Percentiles rank a stretch among this genome's conserved stretches.
Evolutionary conservation across 1,284 basidiomycete genomes (phyloP).

Genomic region (Jaminaea rosea): DNA sequence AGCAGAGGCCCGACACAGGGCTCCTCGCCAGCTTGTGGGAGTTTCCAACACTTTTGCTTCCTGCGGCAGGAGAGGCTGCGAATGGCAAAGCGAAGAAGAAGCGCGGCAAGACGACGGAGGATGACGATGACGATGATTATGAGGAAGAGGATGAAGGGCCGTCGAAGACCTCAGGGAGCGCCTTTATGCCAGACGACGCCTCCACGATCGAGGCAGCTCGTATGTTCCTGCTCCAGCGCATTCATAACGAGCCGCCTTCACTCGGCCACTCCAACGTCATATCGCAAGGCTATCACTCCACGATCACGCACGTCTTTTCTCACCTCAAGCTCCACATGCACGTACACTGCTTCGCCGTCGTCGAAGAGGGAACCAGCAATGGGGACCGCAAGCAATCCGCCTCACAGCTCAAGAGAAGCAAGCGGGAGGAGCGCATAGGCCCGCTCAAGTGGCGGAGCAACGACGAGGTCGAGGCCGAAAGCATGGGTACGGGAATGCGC

Average conservation of each 20-base stretch:
- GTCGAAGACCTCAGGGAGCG: background rate
- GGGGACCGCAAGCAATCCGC: conserved; percentile 20
- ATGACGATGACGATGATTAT: conserved; percentile 20
- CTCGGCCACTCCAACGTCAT: background rate
- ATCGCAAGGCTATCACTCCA: background rate
- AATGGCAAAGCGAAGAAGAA: background rate
- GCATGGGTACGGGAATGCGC: conserved; percentile 31
- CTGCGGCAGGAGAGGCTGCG: background rate
- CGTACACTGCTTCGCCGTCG: conserved; percentile 52
- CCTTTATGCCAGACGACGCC: background rate
- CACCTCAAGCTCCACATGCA: conserved; percentile 86
- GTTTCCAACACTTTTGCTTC: conserved; percentile 20
- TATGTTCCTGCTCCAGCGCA: background rate
- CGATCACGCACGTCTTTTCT: conserved; percentile 57
- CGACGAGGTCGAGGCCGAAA: conserved; percentile 20
- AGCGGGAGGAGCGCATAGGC: no score
- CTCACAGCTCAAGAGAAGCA: conserved; percentile 6
- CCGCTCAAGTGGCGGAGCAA: conserved; percentile 19
- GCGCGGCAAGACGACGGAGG: background rate
- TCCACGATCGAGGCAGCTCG: background rate
- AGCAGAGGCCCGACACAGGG: conserved; percentile 20
- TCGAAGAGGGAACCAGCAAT: background rate
- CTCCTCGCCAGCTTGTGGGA: conserved; percentile 39
- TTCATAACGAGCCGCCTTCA: no score
- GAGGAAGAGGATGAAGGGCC: background rate